Evolutionary conservation across 1,284 basidiomycete genomes (phyloP), one percentile per base, ranked within the genome.

Genomic region (Macrocystidia cucumis): DNA sequence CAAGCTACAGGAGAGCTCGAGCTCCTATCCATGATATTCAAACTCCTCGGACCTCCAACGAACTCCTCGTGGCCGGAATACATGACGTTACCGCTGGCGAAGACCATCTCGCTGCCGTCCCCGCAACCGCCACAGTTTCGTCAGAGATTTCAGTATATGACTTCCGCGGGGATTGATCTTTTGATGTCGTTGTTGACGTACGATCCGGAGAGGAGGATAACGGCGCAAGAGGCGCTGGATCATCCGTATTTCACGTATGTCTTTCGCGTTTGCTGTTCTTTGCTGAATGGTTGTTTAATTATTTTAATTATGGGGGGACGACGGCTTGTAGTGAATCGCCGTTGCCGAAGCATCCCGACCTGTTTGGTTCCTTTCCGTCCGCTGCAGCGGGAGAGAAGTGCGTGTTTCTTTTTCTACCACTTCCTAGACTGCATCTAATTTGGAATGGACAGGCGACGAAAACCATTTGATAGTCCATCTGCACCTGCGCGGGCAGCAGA

Each of bases 1-100:
- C 91, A 92, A 55, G 93, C 93, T n/a, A 87, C 92, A 53, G 83
- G 84, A 30, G 96, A 99, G 58, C 69, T 93, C 9, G 95, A 99
- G 52, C 82, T 98, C 45, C 68, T 98, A 34, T 77, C 76, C 29
- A 86, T 90, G 80, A 92, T 98, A 35, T 95, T 95, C 65, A 88
- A 83, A 54, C 73, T 98, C 5, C 74, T 98, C 0, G 96, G 96
- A 0, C 77, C 85, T 19, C 95, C 96, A 0, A 91, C 85, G 3
- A 75, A 75, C 28, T 70, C 74, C 34, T 75, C 79, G 3, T 99
- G 96, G 96, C 90, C 91, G 0, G 86, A 85, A 2, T 92, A 84
- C 53, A 66, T 68, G 11, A 62, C 65, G 1, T 70, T 96, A 11
- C 92, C 92, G 3, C 64, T 92, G 20, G 74, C 88, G 7, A 88